phyloP scores from a whole-genome alignment of 2,329 filamentous ascomycete species.

The Monosporascus sp. region DNA sequence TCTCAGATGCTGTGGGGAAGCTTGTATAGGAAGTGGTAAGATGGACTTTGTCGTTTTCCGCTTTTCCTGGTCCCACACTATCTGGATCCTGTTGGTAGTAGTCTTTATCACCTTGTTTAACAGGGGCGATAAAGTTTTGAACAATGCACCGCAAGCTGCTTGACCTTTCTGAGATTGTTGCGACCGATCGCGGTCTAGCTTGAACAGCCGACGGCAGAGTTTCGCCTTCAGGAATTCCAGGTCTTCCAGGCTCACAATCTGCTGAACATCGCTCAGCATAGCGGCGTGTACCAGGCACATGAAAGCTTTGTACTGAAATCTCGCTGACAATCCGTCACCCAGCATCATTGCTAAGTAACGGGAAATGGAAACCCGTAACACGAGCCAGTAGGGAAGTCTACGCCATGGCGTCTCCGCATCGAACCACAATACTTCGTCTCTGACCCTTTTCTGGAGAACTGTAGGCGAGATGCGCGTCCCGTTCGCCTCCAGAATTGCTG shows the following conservation, averaged over 20 bases:
- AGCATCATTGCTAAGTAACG: slow-evolving; percentile 39
- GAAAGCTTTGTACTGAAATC: slow-evolving; percentile 51
- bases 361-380: slow-evolving; percentile 51
- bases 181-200: slow-evolving; percentile 41
- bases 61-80: slow-evolving; percentile 35
- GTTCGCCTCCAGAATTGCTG: slow-evolving; percentile 51
- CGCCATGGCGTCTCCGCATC: slow-evolving; percentile 52
- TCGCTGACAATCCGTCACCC: slow-evolving; percentile 32
- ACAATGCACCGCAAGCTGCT: slow-evolving; percentile 22
- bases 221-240: slow-evolving; percentile 42
- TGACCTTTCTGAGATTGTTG: slow-evolving; percentile 5
- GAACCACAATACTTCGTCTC: slow-evolving; percentile 54
- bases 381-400: slow-evolving; percentile 54
- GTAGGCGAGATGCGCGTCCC: slow-evolving; percentile 33
- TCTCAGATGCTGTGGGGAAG: slow-evolving; percentile 20
- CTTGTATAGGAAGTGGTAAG: slow-evolving; percentile 32
- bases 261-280: slow-evolving; percentile 35
- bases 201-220: slow-evolving; percentile 51
- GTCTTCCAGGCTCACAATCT: slow-evolving; percentile 28
- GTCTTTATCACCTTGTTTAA: slow-evolving; percentile 23
- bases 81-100: slow-evolving; percentile 22
- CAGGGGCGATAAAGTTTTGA: slow-evolving; percentile 18
- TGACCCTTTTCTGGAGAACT: slow-evolving; percentile 48
- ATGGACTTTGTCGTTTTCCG: slow-evolving; percentile 30
- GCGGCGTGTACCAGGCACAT: slow-evolving; percentile 40